Evolutionary conservation across 1,139 yeast species (phyloP), one percentile per base, ranked within the genome.

Genomic region (Hemisphaericaspora lyxosophila): DNA sequence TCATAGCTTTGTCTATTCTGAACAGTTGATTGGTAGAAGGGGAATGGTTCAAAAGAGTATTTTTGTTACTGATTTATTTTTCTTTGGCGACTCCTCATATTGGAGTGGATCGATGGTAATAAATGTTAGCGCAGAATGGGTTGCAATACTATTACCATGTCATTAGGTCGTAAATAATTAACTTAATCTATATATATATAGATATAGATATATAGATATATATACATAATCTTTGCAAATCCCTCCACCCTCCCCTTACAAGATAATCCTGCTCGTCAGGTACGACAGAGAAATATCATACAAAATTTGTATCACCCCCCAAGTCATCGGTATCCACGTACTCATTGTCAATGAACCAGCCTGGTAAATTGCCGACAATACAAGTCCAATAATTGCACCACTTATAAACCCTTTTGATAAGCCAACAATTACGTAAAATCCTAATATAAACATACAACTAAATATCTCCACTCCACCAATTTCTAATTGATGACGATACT

Each of bases 271-370:
- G 46, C 70, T 63, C 11, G 71, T 67, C 59, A 60, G 64, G 48
- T 85, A 89, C 23, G 89, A 75, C 7, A 82, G 73, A 30, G 83
- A 67, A 23, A 85, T 73, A 57, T 83, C 79, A 57, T 75, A 85
- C 34, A 88, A 54, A 11, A 85, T 72, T 51, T 79, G 81, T 3
- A 83, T 75, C 5, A 85, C 64, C 0, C 82, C 92, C 80, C 92
- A 86, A 35, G 84, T 76, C 49, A 89, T 72, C 1, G 97, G 97
- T 8, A 89, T 79, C 97, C 97, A 90, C 0, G 96, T 85, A 20
- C 95, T 83, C 92, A 90, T 85, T 17, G 85, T 76, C 55, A 89
- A 76, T 11, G 80, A 66, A 0, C 89, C 96, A 0, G 96, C 82
- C 39, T 75, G 70, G 60, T 89, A 89, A 4, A 88, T 75, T 2